A percentile compares a stretch with the other conserved stretches of the same genome.
phyloP scores from a whole-genome alignment of 495 filamentous ascomycete species.

The Aspergillus avenaceus region DNA sequence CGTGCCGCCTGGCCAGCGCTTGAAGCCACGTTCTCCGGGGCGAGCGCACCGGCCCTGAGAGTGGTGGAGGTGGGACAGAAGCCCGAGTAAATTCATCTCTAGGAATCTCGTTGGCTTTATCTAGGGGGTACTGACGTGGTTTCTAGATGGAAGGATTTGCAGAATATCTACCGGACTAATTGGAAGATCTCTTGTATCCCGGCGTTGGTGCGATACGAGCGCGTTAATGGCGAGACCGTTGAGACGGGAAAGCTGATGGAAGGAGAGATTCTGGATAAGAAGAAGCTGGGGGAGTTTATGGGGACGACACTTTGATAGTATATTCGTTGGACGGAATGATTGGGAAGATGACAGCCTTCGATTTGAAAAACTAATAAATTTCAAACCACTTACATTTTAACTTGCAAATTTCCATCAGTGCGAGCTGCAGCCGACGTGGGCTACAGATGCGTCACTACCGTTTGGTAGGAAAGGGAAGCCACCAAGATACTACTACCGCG shows the following conservation, averaged over 20 bases:
- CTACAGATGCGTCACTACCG: too few relatives aligned
- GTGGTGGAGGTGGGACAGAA: constrained; percentile 27
- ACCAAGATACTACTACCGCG: too few relatives aligned
- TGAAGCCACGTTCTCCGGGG: constrained; percentile 15
- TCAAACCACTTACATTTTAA: too few relatives aligned
- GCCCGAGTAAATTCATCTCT: constrained; percentile 17
- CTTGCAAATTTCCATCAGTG: too few relatives aligned
- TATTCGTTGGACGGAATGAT: too few relatives aligned
- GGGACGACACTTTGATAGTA: not conserved
- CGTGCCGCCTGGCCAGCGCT: constrained; percentile 25
- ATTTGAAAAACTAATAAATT: too few relatives aligned
- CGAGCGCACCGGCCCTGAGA: constrained; percentile 17
- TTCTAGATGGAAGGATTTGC: constrained; percentile 24
- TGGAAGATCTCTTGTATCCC: constrained; percentile 25
- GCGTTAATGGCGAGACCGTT: constrained; percentile 19
- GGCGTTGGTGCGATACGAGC: constrained; percentile 25
- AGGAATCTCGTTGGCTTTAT: not conserved
- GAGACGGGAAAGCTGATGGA: constrained; percentile 26
- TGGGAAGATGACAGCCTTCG: too few relatives aligned
- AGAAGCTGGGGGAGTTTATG: constrained; percentile 10
- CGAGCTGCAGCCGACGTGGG: too few relatives aligned
- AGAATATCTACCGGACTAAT: constrained; percentile 24
- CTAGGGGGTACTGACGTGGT: not conserved
- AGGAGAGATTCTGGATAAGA: constrained; percentile 25
- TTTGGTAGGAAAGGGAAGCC: too few relatives aligned